Base-by-base conservation (phyloP, 139 green algal species). In the Marvania coccoides region DNA sequence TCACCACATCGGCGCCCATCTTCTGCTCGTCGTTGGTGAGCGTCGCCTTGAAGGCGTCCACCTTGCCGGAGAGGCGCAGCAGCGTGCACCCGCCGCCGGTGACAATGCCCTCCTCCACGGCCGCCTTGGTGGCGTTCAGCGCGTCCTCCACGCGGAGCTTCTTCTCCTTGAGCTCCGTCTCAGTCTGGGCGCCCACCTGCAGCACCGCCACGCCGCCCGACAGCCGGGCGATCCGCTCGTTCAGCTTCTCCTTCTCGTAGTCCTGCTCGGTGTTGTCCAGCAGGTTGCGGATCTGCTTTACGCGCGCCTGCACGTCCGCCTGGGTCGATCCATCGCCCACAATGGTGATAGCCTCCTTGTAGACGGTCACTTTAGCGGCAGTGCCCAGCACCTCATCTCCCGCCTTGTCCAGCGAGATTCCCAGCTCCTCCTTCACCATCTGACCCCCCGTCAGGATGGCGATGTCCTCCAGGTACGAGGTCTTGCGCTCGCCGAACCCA, bases 121-220 rank as follows among this genome's bases (percentile, higher is more conserved):
- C 93, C 2, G 91, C 94, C 85, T 98, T 98, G 64, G 95, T 99
- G 31, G 95, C 95, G 79, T 99, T 99, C 13, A 99, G 78, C 4
- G 95, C 95, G 69, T 99, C 95, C 87, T 99, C 95, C 72, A 99
- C 95, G 12, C 95, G 90, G 68, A 99, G 86, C 88, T 99, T 99
- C 90, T 99, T 99, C 85, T 99, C 95, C 86, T 99, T 98, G 14
- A 99, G 87, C 87, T 99, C 95, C 6, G 95, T 99, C 85, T 99
- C 95, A 5, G 95, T 99, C 77, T 98, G 92, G 23, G 93, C 95
- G 68, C 95, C 95, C 26, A 99, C 93, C 91, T 97, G 85, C 72
- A 99, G 95, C 78, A 99, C 91, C 46, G 95, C 95, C 28, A 99
- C 95, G 34, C 95, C 95, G 60, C 95, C 95, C 26, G 80, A 91